Evolutionary conservation across 176 grass and related monocot species (phyloP), one percentile per base, ranked within the genome.

Genomic region (Aegilops bicornis): DNA sequence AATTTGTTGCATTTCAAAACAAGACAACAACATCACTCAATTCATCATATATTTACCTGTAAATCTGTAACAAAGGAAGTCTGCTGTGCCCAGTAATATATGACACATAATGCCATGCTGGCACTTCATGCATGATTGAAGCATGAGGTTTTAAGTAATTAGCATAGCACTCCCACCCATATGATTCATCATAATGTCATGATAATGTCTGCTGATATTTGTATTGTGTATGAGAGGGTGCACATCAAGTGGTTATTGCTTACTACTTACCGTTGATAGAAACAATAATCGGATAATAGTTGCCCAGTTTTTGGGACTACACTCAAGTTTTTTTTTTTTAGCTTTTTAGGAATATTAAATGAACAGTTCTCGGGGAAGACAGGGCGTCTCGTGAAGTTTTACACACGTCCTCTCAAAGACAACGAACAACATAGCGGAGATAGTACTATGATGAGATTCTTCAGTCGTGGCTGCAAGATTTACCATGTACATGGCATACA

Each of bases 381-480:
- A 64, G 19, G 23, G 37, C 25, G 1, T 31, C 33, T 79, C 29
- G 0, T 11, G 16, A 50, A 79, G 35, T 69, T 65, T 61, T 45
- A 74, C 22, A 54, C 54, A 40, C 23, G 16, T 73, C 66, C 47
- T 33, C 60, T 75, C 60, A 73, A 33, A 81, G 40, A 43, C 9
- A 80, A 60, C 1, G 0, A 16, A 37, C 16, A 85, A 4, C 69
- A 76, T 59, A 56, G 39, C 31, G 25, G 29, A 79, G 52, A 80
- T 67, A 50, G 68, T 81, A 79, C 17, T 45, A 80, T 67, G 68
- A 59, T 75, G 59, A 81, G 59, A 81, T 89, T 66, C 69, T 85
- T 25, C 23, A 19, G 76, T 60, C 7, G 29, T 84, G 64, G 74
- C 73, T 12, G 8, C 30, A 50, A 48, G 19, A 42, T 60, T 27